A percentile compares a stretch with the other conserved stretches of the same genome.
Evolutionary conservation across 106 monocot genomes (phyloP).

Genomic region (Xerophyta viscosa): DNA sequence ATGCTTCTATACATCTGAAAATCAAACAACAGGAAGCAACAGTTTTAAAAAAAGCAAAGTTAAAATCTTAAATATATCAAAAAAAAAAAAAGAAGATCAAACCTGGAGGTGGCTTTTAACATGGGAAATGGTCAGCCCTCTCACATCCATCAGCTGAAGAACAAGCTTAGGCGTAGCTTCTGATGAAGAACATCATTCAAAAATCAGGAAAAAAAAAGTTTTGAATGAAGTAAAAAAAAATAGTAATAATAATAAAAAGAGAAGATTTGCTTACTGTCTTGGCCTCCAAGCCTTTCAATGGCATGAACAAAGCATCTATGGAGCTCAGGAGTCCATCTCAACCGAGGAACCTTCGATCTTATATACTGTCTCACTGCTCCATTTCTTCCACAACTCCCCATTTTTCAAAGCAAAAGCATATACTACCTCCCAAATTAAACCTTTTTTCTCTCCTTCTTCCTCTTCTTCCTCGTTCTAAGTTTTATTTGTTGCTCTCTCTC

Average conservation of each 20-base stretch:
- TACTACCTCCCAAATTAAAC: too few relatives aligned
- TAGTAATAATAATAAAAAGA: too few relatives aligned
- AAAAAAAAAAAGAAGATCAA: background rate
- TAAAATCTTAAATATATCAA: background rate
- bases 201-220: too few relatives aligned
- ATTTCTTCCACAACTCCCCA: slow-evolving; percentile 56
- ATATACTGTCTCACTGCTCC: slow-evolving; percentile 77
- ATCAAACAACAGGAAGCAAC: background rate
- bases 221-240: too few relatives aligned
- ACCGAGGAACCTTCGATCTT: slow-evolving; percentile 84
- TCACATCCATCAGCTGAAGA: slow-evolving; percentile 86
- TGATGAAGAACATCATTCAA: slow-evolving; percentile 15
- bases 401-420: too few relatives aligned
- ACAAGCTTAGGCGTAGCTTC: slow-evolving; percentile 91
- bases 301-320: slow-evolving; percentile 78
- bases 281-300: slow-evolving; percentile 82
- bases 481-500: too few relatives aligned
- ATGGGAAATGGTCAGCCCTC: slow-evolving; percentile 87
- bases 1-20: slow-evolving; percentile 93
- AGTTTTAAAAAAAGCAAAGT: background rate
- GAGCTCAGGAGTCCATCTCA: slow-evolving; percentile 95
- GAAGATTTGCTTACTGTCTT: slow-evolving; percentile 76
- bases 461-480: too few relatives aligned
- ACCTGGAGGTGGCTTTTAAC: slow-evolving; percentile 99
- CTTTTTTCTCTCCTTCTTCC: too few relatives aligned